A percentile compares a stretch with the other conserved stretches of the same genome.
phyloP scores from a whole-genome alignment of 345 rosid species.

The Rhizophora apiculata region DNA sequence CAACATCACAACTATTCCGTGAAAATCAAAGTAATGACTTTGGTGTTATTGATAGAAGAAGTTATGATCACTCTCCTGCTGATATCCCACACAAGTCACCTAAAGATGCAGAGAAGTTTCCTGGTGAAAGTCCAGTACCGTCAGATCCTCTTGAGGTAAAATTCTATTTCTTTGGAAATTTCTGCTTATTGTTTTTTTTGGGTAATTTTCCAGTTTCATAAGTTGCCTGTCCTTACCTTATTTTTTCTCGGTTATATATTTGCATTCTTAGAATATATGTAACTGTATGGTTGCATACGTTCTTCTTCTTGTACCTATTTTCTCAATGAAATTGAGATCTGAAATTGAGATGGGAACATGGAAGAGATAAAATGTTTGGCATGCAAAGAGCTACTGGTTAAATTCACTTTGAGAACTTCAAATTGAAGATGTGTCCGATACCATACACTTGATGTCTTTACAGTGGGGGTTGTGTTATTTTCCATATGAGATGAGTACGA shows the following conservation, averaged over 20 bases:
- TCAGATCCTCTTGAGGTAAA: constrained; percentile 86
- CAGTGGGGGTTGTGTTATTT: too few species aligned
- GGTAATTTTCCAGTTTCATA: too few species aligned
- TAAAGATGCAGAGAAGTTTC: constrained; percentile 38
- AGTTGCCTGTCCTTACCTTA: too few species aligned
- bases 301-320: neutral
- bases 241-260: too few species aligned
- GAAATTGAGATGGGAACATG: neutral
- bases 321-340: neutral
- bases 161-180: constrained; percentile 6
- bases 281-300: too few species aligned
- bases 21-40: constrained; percentile 61
- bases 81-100: constrained; percentile 41
- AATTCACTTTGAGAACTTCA: neutral
- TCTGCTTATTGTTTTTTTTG: neutral
- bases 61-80: constrained; percentile 28
- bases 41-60: constrained; percentile 58
- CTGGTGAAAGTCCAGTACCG: constrained; percentile 42
- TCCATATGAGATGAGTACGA: too few species aligned
- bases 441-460: neutral
- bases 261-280: too few species aligned
- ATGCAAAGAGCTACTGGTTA: neutral
- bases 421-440: neutral
- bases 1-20: constrained; percentile 71
- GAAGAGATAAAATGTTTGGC: neutral